A percentile compares a stretch with the other conserved stretches of the same genome.
Conservation (phyloP, 257 asterid genomes). For the Nyctanthes arbortristis region DNA sequence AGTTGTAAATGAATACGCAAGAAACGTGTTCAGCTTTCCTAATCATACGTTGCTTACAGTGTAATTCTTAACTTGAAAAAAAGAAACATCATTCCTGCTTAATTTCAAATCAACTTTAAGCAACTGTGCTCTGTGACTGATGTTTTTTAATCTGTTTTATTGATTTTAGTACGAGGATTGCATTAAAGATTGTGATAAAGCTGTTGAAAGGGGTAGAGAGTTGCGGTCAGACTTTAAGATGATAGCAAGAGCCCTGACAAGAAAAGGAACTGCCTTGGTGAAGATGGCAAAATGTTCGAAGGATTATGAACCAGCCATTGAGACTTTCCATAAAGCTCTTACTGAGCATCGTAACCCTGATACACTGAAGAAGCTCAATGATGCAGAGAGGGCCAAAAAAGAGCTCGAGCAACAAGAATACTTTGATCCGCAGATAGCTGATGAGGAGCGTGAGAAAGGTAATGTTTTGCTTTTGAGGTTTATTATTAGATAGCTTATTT, state of each 20-base stretch:
- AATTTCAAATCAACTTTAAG: too few species aligned
- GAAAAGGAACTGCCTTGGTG: slow-evolving; percentile 85
- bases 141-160: neutral
- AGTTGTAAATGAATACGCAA: too few species aligned
- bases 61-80: too few species aligned
- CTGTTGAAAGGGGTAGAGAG: slow-evolving; percentile 94
- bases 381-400: slow-evolving; percentile 92
- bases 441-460: slow-evolving; percentile 99
- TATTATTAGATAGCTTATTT: neutral
- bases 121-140: neutral
- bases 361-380: slow-evolving; percentile 82
- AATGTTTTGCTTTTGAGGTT: neutral
- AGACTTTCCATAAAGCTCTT: slow-evolving; percentile 84
- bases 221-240: slow-evolving; percentile 84
- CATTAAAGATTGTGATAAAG: slow-evolving; percentile 89
- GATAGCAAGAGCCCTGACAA: slow-evolving; percentile 91
- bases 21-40: too few species aligned
- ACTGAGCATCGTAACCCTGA: slow-evolving; percentile 97
- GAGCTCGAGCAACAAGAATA: slow-evolving; percentile 89
- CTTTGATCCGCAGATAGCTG: slow-evolving; percentile 81
- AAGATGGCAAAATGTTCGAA: slow-evolving; percentile 75
- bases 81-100: too few species aligned
- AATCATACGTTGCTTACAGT: too few species aligned
- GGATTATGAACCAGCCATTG: slow-evolving; percentile 84
- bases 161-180: slow-evolving; percentile 68